Evolutionary conservation across 2,329 filamentous ascomycete genomes (phyloP), one percentile per base, ranked within the genome.

Genomic region (Ceratocystis huliohia): DNA sequence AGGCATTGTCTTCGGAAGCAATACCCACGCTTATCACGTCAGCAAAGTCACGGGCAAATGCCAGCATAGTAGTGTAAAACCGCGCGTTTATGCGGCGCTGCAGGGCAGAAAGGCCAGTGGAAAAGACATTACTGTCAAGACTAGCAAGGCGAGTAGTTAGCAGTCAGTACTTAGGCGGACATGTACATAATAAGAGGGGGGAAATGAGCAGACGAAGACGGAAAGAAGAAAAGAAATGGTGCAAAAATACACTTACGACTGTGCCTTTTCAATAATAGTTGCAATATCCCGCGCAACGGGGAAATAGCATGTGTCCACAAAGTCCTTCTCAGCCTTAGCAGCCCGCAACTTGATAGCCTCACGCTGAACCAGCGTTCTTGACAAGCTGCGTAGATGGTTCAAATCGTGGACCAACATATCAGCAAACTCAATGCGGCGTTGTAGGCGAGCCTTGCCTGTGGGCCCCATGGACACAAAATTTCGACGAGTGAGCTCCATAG

Each of bases 401-500:
- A 99, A 84, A 73, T 97, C 92, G 66, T 82, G 78, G 66, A 91
- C 79, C 10, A 96, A 79, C 53, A 80, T 82, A 70, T 92, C 82
- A 6, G 91, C 91, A 74, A 99, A 99, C 69, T 93, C 89, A 70
- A 97, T 92, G 57, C 94, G 86, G 67, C 91, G 83, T 63, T 87
- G 81, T 37, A 99, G 80, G 62, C 91, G 84, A 30, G 88, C 83
- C 72, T 87, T 86, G 65, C 94, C 94, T 61, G 85, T 86, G 50
- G 88, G 86, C 5, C 94, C 94, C 90, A 97, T 96, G 46, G 88
- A 88, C n/a, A 88, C 88, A 75, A 96, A 99, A 75, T 97, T 93
- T 68, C 94, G 88, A 64, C 94, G 84, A 1, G 94, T 96, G 70
- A 99, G 87, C 76, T 99, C 94, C 88, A 96, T 96, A 0, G 91